Base-by-base conservation (phyloP, 805 yeast species). In the Schizosaccharomyces lindneri region DNA sequence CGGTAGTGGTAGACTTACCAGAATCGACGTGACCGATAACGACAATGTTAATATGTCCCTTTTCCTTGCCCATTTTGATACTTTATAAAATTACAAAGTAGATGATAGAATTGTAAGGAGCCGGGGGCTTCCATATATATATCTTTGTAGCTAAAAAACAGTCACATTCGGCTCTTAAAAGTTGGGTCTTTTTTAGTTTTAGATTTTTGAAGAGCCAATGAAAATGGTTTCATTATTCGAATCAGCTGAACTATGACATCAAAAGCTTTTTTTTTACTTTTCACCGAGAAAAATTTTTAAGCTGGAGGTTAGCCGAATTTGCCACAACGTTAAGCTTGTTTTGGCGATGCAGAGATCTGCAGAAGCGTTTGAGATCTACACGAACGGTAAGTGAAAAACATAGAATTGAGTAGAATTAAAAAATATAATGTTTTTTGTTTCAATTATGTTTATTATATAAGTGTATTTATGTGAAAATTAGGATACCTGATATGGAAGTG, bases 1-100 rank as follows among this genome's bases (percentile, higher is more conserved):
- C 97, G 77, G 97, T 89, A 79, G 97, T 90, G 75, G 97, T 89
- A 68, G 97, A 90, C 81, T 86, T 85, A 80, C 90, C 90, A 73
- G 97, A 89, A 81, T 90, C 97, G 97, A 93, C 97, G 95, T 90
- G 97, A 80, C 97, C 98, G 79, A 90, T 90, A 76, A 93, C 97
- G 79, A 93, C 98, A 81, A 90, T 95, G 95, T 90, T 90, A 82
- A 90, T 86, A 86, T 90, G 97, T 79, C 81, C 74, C 85, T 90
- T 65, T 41, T 57, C 60, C 60, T 57, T 57, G 6, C 60, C 60
- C 60, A 57, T 57, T 24, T 51, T 51, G 31, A 29, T 51, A 5
- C 7, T 24, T 17, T 51, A 29, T 51, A 29, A 24, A 29, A 19
- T 6, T 29, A 51, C 27, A 29, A 46, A 46, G 27, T 24, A 46